Evolutionary conservation across 139 green algal species (phyloP).

Genomic region (Monoraphidium neglectum): DNA sequence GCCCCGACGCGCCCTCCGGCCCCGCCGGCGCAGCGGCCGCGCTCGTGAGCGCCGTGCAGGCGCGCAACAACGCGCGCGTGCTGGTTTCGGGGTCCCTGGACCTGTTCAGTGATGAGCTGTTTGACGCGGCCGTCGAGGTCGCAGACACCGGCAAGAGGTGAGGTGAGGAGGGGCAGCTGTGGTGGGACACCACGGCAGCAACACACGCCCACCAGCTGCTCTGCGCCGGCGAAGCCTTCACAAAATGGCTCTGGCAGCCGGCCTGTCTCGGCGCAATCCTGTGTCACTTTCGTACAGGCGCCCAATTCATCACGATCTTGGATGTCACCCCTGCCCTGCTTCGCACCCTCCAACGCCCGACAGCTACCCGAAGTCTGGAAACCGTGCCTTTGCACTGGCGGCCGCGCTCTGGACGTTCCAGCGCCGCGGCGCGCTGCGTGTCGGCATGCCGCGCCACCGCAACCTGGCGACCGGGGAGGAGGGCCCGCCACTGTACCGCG

Average conservation of each 20-base stretch:
- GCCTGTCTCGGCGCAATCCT: no score
- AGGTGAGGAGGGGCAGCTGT: neutral
- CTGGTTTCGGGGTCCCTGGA: conserved; percentile 80
- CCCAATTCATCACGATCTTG: no score
- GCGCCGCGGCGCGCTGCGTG: conserved; percentile 69
- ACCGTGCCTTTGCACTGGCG: conserved; percentile 64
- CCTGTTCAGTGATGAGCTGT: conserved; percentile 76
- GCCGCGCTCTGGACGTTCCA: conserved; percentile 84
- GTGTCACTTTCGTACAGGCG: no score
- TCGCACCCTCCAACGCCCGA: no score
- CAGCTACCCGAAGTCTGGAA: conserved; percentile 50
- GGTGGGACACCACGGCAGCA: no score
- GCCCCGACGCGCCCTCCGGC: conserved; percentile 36
- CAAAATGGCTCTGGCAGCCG: no score
- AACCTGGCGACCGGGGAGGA: conserved; percentile 14
- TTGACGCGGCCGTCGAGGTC: conserved; percentile 37
- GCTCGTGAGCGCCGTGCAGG: conserved; percentile 72
- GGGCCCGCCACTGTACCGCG: conserved; percentile 47
- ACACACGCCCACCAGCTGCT: no score
- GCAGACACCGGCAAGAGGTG: conserved; percentile 24
- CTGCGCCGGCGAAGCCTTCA: no score
- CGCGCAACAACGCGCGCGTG: conserved; percentile 86
- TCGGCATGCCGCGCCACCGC: conserved; percentile 53
- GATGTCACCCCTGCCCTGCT: no score
- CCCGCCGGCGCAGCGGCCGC: conserved; percentile 44